Evolutionary conservation across 73 alveolate species (phyloP), one percentile per base, ranked within the genome.

Genomic region (Diophrys sp.): DNA sequence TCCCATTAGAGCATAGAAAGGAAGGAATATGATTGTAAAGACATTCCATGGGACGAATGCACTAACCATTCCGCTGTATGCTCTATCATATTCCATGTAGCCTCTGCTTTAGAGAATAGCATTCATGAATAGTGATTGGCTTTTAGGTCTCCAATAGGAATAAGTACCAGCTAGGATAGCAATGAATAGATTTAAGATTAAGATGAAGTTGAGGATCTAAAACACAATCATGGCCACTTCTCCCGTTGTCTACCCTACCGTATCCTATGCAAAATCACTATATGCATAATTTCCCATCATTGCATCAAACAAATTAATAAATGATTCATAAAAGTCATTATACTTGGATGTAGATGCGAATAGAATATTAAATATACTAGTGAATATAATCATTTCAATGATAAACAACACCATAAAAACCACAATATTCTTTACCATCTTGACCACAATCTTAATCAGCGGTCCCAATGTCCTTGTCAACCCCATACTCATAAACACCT

Each of bases 81-180:
- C 29, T 24, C 8, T 54, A 33, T 73, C 72, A 26, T 73, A 73
- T 26, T 73, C 73, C 23, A 73, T 1, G 1, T 62, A 33, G 26
- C 57, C n/a, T 29, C 81, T 73, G 44, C 25, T 62, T 25, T 73
- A 44, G 27, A 73, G 26, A 1, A 73, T 73, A 5, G 33, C 81
- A 26, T 73, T 73, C 14, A 73, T 73, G 54, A 5, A 73, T 1
- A 34, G 29, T 23, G 55, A 62, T 0, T 31, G 73, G 11, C 28
- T 44, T 31, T 73, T 73, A 31, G 34, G 32, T 44, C 54, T 67
- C 53, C 34, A 67, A 25, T 33, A n/a, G 1, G 73, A 8, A 54
- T 73, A 73, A 73, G 81, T 73, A 14, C 57, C 28, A 29, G 70
- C 23, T 33, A 73, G 72, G 2, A 73, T 73, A 33, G 81, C 81